Percentiles rank a stretch among this genome's conserved stretches.
phyloP scores from a whole-genome alignment of 495 filamentous ascomycete species.

The Penicillium coffeae region DNA sequence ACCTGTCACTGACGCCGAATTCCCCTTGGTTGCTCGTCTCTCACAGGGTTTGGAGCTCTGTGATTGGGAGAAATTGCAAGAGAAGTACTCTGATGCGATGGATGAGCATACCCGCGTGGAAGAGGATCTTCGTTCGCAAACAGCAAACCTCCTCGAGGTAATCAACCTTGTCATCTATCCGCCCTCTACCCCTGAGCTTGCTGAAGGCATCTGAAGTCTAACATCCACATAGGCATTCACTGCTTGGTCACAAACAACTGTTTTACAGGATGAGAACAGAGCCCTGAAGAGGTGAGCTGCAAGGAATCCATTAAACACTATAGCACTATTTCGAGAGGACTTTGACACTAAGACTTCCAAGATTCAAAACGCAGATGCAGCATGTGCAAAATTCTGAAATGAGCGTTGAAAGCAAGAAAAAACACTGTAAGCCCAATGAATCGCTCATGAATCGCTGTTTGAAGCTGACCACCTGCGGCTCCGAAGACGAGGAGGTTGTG shows the following conservation, averaged over 20 bases:
- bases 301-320: background rate
- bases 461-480: background rate
- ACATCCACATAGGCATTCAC: slow-evolving; percentile 56
- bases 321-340: background rate
- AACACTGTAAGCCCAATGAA: slow-evolving; percentile 56
- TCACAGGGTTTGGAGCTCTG: slow-evolving; percentile 39
- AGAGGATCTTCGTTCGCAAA: slow-evolving; percentile 58
- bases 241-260: slow-evolving; percentile 63
- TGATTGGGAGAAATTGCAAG: slow-evolving; percentile 66
- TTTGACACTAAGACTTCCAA: slow-evolving; percentile 19
- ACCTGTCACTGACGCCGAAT: slow-evolving; percentile 5
- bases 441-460: background rate
- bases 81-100: slow-evolving; percentile 58
- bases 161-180: background rate
- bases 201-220: background rate
- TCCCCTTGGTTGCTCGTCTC: slow-evolving; percentile 13
- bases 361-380: slow-evolving; percentile 70
- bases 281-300: slow-evolving; percentile 57
- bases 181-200: background rate
- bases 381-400: slow-evolving; percentile 69
- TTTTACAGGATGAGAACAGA: slow-evolving; percentile 64
- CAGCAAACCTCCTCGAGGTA: slow-evolving; percentile 59
- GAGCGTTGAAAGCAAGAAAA: slow-evolving; percentile 63
- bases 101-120: slow-evolving; percentile 56
- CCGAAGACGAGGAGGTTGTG: slow-evolving; percentile 69